phyloP scores from a whole-genome alignment of 2,329 filamentous ascomycete species.

The Thelonectria blattea region DNA sequence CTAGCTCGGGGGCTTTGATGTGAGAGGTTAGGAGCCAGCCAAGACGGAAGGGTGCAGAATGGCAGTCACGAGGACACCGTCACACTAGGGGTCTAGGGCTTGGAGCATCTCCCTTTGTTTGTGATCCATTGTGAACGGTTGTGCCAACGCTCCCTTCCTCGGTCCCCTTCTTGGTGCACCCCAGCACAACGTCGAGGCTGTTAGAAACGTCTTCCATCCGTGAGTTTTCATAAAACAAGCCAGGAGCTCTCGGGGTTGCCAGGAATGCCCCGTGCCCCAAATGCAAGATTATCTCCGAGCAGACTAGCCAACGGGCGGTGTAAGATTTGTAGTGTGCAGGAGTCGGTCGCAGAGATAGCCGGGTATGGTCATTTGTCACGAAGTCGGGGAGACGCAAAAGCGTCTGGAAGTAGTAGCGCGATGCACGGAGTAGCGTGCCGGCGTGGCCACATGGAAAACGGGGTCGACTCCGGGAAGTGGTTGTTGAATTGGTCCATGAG shows the following conservation, averaged over 20 bases:
- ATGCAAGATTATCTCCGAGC: conserved; percentile 10
- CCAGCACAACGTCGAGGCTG: too few species aligned
- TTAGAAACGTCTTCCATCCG: neutral
- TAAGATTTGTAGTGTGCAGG: conserved; percentile 8
- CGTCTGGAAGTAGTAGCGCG: neutral
- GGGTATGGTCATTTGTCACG: too few species aligned
- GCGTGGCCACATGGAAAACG: conserved; percentile 10
- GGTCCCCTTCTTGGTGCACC: neutral
- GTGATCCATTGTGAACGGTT: neutral
- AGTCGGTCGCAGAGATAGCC: neutral
- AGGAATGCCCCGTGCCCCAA: neutral
- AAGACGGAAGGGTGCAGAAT: conserved; percentile 9
- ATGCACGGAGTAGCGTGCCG: neutral
- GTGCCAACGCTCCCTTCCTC: neutral
- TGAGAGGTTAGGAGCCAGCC: neutral
- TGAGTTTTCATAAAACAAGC: neutral
- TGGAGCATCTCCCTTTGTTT: neutral
- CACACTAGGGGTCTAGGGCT: neutral
- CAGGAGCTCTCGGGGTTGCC: neutral
- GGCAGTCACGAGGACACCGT: conserved; percentile 7
- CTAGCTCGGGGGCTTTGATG: conserved; percentile 6
- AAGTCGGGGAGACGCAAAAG: too few species aligned
- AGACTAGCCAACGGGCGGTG: conserved; percentile 15
- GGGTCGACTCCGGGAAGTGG: neutral
- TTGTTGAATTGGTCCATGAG: neutral